Conservation (phyloP, 2,329 filamentous ascomycete genomes). For the Leptographium flavum region DNA sequence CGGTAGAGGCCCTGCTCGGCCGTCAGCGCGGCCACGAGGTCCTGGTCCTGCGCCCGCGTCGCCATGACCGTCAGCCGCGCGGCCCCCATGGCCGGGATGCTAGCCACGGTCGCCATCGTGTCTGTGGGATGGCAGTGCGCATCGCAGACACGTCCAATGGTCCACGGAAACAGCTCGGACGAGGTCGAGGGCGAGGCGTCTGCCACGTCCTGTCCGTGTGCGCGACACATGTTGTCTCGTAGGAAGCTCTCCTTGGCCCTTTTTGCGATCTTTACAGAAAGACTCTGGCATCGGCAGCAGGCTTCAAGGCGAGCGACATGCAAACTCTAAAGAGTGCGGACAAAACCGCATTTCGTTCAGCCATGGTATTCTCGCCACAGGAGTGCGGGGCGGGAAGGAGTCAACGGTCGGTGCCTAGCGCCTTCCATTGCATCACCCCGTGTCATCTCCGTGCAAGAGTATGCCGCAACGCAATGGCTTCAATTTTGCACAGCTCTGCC, state of each 20-base stretch:
- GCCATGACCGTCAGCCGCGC: slow-evolving; percentile 60
- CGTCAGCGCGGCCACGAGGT: no score
- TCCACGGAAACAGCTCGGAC: slow-evolving; percentile 47
- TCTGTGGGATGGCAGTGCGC: slow-evolving; percentile 79
- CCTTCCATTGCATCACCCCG: no score
- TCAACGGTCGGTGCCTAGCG: neutral
- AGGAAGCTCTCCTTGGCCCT: neutral
- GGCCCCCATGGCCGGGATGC: slow-evolving; percentile 51
- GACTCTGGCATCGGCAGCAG: no score
- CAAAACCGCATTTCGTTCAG: no score
- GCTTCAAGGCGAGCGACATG: no score
- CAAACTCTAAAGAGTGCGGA: no score
- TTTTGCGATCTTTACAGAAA: no score
- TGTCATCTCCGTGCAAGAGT: no score
- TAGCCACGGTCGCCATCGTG: slow-evolving; percentile 46
- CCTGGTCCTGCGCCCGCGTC: slow-evolving; percentile 61
- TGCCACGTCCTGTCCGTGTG: neutral
- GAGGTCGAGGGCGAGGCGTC: slow-evolving; percentile 1
- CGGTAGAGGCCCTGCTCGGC: no score
- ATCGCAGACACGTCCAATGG: slow-evolving; percentile 51
- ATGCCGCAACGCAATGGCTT: no score
- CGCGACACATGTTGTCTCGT: neutral
- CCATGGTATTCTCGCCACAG: no score
- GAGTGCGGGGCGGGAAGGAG: neutral
- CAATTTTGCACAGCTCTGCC: no score